Percentiles rank a stretch among this genome's conserved stretches.
phyloP scores from a whole-genome alignment of 257 asterid genomes.

The Datura wrightii region DNA sequence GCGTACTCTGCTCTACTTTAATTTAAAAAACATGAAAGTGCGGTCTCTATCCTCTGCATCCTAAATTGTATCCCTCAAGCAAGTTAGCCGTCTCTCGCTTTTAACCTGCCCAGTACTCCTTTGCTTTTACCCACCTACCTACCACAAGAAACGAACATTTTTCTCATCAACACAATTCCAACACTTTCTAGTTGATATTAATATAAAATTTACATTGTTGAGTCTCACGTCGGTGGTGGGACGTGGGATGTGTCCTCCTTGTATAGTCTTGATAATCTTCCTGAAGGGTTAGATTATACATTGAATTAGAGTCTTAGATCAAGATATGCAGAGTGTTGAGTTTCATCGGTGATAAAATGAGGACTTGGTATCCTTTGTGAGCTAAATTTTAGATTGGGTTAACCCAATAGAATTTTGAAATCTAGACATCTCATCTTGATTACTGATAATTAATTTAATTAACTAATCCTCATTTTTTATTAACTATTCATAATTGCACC shows the following conservation, averaged over 20 bases:
- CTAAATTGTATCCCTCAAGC: constrained; percentile 4
- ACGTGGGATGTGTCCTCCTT: background rate
- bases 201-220: background rate
- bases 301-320: no score
- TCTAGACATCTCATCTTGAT: no score
- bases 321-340: no score
- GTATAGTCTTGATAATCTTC: background rate
- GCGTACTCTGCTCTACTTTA: background rate
- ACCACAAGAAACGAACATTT: constrained; percentile 25
- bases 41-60: background rate
- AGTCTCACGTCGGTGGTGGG: background rate
- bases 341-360: no score
- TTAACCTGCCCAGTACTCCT: background rate
- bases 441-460: no score
- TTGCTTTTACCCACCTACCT: background rate
- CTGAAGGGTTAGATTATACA: no score
- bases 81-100: constrained; percentile 1
- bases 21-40: background rate
- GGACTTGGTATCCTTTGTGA: no score
- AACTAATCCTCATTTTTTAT: no score
- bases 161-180: background rate
- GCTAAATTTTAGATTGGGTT: no score
- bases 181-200: no score
- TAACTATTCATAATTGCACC: no score
- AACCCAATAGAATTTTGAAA: no score